Evolutionary conservation across 176 grass and related monocot species (phyloP), one percentile per base, ranked within the genome.

Genomic region (Tuctoria greenei): DNA sequence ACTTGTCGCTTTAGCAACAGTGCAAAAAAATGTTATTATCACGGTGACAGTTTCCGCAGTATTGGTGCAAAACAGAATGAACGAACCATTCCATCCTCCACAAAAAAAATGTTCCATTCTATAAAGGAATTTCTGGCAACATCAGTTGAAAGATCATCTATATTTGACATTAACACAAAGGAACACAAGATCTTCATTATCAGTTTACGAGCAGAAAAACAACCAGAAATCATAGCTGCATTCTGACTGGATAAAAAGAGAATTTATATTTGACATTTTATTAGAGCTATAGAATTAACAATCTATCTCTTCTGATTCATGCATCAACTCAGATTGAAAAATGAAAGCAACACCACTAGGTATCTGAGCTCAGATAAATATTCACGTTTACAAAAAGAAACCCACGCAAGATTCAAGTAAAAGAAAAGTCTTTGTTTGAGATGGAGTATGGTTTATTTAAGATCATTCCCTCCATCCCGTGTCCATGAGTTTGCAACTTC

Each of bases 381-480:
- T n/a, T n/a, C n/a, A n/a, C n/a, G n/a, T n/a, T n/a, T n/a, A n/a
- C n/a, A n/a, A n/a, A n/a, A 66, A 66, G 6, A 77, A 85, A 87
- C 66, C 76, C 81, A 47, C 46, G 39, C 50, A 76, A 59, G 55
- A 81, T 69, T 80, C 42, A 37, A 69, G 77, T 73, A 85, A 47
- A 73, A 63, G 7, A 83, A 76, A 72, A 31, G 41, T 87, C 45
- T 74, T 70, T 66, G 57, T 84, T 75, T 84, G 50, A 35, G 86
- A 76, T 51, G 81, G 81, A 84, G 75, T 84, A 84, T 67, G 87
- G 74, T 87, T 93, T 93, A 93, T 93, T 93, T 90, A 72, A 90
- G 63, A 90, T 90, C 80, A 83, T 84, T 77, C 69, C 76, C 84
- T 79, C 71, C 84, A 90, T 78, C 87, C 38, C 68, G 77, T 25